phyloP scores from a whole-genome alignment of 1,139 yeast species.

The Candida smagusa region DNA sequence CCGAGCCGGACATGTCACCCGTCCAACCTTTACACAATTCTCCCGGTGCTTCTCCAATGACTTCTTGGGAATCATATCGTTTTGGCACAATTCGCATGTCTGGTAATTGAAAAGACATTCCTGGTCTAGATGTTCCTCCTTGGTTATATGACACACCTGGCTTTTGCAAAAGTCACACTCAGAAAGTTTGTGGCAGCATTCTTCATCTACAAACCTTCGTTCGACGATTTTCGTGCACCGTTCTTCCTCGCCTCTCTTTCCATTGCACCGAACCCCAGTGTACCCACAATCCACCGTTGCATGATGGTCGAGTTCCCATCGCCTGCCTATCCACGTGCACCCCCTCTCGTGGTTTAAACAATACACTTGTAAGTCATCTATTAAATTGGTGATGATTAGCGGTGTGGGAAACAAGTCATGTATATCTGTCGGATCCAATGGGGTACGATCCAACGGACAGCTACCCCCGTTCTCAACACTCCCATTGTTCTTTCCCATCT shows the following conservation, averaged over 20 bases:
- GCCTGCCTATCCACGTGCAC: conserved; percentile 54
- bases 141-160: conserved; percentile 27
- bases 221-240: conserved; percentile 19
- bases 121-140: conserved; percentile 31
- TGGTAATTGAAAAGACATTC: conserved; percentile 42
- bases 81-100: conserved; percentile 38
- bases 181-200: conserved; percentile 34
- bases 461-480: conserved; percentile 24
- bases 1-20: conserved; percentile 37
- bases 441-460: conserved; percentile 66
- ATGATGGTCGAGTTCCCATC: conserved; percentile 62
- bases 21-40: conserved; percentile 33
- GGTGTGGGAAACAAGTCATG: conserved; percentile 62
- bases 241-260: conserved; percentile 10
- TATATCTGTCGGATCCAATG: conserved; percentile 31
- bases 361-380: conserved; percentile 57
- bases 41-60: conserved; percentile 32
- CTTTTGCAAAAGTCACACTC: conserved; percentile 41
- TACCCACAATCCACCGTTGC: conserved; percentile 46
- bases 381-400: conserved; percentile 53
- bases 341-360: conserved; percentile 57
- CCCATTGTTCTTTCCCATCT: conserved; percentile 17
- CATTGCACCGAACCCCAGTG: conserved; percentile 49
- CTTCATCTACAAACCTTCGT: conserved; percentile 18
- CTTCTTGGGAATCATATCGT: conserved; percentile 39